Conservation (phyloP, 441 rosid genomes). For the Bruguiera hainesii region DNA sequence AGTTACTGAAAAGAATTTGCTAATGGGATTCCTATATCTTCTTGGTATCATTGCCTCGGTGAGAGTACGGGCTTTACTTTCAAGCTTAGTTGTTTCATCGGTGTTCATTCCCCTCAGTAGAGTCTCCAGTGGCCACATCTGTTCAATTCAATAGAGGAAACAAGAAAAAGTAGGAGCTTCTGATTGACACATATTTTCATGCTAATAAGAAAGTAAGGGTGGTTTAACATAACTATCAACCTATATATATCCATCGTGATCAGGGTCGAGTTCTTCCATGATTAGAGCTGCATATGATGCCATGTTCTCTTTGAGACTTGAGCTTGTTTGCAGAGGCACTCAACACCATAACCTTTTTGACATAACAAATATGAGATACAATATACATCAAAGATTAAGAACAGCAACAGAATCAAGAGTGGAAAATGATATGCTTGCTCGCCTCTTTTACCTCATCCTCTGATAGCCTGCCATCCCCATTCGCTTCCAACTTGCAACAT, state of each 20-base stretch:
- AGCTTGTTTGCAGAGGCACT: slow-evolving; percentile 90
- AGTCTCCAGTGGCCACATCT: slow-evolving; percentile 88
- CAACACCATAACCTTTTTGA: slow-evolving; percentile 52
- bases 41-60: slow-evolving; percentile 79
- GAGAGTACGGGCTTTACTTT: slow-evolving; percentile 34
- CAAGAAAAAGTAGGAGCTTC: neutral
- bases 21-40: slow-evolving; percentile 57
- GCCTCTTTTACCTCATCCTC: slow-evolving; percentile 84
- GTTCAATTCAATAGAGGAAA: slow-evolving; percentile 5
- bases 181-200: neutral
- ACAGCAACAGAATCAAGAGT: neutral
- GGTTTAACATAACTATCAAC: slow-evolving; percentile 24
- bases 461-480: slow-evolving; percentile 75
- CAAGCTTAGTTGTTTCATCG: slow-evolving; percentile 30
- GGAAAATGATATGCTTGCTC: slow-evolving; percentile 6
- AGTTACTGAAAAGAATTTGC: slow-evolving; percentile 37
- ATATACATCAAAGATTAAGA: neutral
- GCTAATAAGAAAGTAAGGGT: neutral
- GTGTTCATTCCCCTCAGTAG: slow-evolving; percentile 58
- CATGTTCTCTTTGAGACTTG: slow-evolving; percentile 62
- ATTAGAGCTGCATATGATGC: slow-evolving; percentile 63
- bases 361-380: slow-evolving; percentile 3
- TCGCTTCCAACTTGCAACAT: slow-evolving; percentile 74
- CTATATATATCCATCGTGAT: slow-evolving; percentile 83
- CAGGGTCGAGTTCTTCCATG: slow-evolving; percentile 98